Base-by-base conservation (phyloP, 768 basidiomycete species). In the Russula dissimulans region DNA sequence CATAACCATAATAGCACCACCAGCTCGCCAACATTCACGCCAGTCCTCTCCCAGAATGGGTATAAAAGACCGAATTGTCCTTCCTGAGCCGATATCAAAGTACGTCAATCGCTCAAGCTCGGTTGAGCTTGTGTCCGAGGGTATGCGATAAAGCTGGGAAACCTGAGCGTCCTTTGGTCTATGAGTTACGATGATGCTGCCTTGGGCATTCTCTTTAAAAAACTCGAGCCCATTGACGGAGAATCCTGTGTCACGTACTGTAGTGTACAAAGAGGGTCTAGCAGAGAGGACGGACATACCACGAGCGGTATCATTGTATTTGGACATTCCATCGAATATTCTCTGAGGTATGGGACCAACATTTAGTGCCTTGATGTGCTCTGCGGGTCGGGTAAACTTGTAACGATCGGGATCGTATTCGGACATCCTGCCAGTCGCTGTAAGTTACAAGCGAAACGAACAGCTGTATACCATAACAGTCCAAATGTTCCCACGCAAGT, bases 81-180 rank as follows among this genome's bases (percentile, higher is more conserved):
- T 68, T 7, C 77, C 76, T 1, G 71, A 68, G 36, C 70, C 72
- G n/a, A 76, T 61, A 54, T 77, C 68, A 57, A 77, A 77, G 66
- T 75, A 61, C 2, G 76, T 75, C 66, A 77, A 64, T 44, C 76
- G 69, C 29, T 72, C 68, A 15, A 74, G 58, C n/a, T 67, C 67
- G 14, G 62, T 62, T 31, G 63, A 61, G 29, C 58, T 39, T 1
- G 74, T 62, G 38, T 73, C 67, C 6, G 67, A 56, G 1, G 73
- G 66, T 31, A 77, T 70, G 45, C 71, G 69, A 56, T 71, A 77
- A 38, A 74, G 60, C 54, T 77, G 74, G 4, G 67, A 57, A 48
- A 77, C 73, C 38, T 75, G 76, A 8, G 73, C 71, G 60, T 74
- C 69, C 39, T 68, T 68, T n/a, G 76, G 76, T 18, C 76, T 70